Conservation (phyloP, 768 basidiomycete genomes). For the Xanthoconium stramineum region DNA sequence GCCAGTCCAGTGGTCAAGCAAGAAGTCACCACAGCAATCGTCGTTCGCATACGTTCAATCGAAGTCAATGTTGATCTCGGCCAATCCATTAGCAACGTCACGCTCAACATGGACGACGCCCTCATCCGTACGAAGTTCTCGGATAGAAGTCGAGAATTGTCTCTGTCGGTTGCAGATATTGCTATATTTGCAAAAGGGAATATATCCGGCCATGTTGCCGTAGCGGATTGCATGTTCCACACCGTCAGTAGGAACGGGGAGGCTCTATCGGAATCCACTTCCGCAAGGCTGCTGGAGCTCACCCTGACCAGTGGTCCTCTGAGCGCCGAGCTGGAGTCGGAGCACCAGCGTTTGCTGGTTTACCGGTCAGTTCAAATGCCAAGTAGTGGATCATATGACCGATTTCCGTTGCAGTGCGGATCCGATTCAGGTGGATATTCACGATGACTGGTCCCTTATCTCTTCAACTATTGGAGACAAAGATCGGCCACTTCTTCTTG, state of each 20-base stretch:
- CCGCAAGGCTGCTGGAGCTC: constrained; percentile 63
- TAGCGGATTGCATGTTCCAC: constrained; percentile 73
- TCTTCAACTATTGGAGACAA: constrained; percentile 37
- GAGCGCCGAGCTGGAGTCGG: constrained; percentile 66
- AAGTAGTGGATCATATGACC: background rate
- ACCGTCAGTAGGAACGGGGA: constrained; percentile 59
- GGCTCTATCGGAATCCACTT: constrained; percentile 31
- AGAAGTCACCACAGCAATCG: constrained; percentile 56
- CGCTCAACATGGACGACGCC: constrained; percentile 60
- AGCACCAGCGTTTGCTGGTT: constrained; percentile 68
- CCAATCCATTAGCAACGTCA: constrained; percentile 74
- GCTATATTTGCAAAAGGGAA: constrained; percentile 61
- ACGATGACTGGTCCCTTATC: constrained; percentile 76
- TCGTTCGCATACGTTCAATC: constrained; percentile 71
- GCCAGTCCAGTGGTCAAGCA: constrained; percentile 27
- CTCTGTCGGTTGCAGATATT: constrained; percentile 58
- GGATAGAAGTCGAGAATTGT: constrained; percentile 58
- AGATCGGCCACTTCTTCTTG: constrained; percentile 58
- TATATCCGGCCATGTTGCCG: constrained; percentile 61
- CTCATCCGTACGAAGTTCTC: constrained; percentile 66
- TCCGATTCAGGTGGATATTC: constrained; percentile 69
- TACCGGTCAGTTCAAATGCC: constrained; percentile 55
- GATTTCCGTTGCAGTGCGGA: constrained; percentile 53
- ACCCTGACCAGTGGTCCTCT: constrained; percentile 72
- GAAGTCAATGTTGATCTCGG: constrained; percentile 80